Base-by-base conservation (phyloP, 768 basidiomycete species). In the Kwoniella sp. region DNA sequence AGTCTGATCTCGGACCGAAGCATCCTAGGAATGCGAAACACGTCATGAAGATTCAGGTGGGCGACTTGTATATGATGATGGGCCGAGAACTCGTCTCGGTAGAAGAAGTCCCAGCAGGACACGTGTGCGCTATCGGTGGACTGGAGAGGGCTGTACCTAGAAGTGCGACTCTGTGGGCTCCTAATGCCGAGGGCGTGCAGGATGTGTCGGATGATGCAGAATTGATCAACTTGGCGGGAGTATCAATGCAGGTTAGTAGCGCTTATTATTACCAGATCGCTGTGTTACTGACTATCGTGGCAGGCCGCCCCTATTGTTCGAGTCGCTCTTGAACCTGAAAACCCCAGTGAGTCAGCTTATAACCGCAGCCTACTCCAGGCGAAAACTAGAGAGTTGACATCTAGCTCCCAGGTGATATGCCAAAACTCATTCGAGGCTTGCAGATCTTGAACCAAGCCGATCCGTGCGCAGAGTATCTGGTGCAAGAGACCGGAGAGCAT, bases 381-480 rank as follows among this genome's bases (percentile, higher is more conserved):
- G 26, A 26, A 15, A 19, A 44, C 17, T 9, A 30, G 9, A 10
- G 4, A 22, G 22, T 55, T 63, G 53, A 51, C 10, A 36, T 1
- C 13, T 53, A n/a, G n/a, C 19, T 26, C 26, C 15, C 53, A 82
- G 82, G 87, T 7, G 92, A 98, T 74, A 90, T 98, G 87, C 88
- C 87, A 1, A 92, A 91, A 77, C 83, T 99, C 24, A 85, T 98
- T 49, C 85, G 84, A 37, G 96, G 96, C 0, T 82, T 99, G 58
- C 90, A 89, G 68, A 83, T 98, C 13, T 86, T 99, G 33, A 90
- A 88, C 69, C 94, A 97, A 76, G 89, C 93, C 3, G 96, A 98
- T 81, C 95, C 96, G 0, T 98, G 93, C 68, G 94, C 95, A 3
- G 92, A 98, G 77, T 94, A 91, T 0, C 93, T 97, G 78, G 93